These are phyloP conservation scores for Cryomyces antarcticus DNA, from an alignment of 495 filamentous ascomycete genomes.

Conservation along the genomic window DNA sequence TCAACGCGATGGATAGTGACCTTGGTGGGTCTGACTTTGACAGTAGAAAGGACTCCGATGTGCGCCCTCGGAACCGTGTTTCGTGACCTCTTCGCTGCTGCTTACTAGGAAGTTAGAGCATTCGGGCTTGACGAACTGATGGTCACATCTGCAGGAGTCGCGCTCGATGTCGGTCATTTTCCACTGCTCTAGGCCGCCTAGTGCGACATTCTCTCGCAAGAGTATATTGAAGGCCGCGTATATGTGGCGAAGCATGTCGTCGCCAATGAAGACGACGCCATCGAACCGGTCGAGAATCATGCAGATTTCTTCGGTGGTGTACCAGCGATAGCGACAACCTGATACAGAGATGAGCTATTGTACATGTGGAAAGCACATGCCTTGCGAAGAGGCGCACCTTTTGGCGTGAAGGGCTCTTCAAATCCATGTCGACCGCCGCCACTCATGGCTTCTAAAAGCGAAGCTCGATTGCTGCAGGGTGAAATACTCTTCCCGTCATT, in stretches of 20 bases:
- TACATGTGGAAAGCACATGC: not conserved
- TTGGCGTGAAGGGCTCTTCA: slow-evolving; percentile 23
- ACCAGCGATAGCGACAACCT: slow-evolving; percentile 30
- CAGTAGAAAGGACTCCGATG: slow-evolving; percentile 10
- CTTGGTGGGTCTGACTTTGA: not conserved
- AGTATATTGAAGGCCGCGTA: slow-evolving; percentile 31
- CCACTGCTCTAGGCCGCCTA: slow-evolving; percentile 25
- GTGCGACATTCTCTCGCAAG: slow-evolving; percentile 23
- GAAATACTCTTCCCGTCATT: no score
- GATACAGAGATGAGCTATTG: not conserved
- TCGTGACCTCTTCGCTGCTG: slow-evolving; percentile 16
- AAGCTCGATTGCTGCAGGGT: slow-evolving; percentile 20
- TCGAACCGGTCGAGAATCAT: slow-evolving; percentile 30
- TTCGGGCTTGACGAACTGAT: slow-evolving; percentile 20
- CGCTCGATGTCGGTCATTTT: slow-evolving; percentile 17
- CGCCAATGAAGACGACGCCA: slow-evolving; percentile 35
- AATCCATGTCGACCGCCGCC: slow-evolving; percentile 27
- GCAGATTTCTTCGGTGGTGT: slow-evolving; percentile 24
- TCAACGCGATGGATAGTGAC: not conserved
- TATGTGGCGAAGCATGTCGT: slow-evolving; percentile 22
- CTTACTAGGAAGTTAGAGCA: slow-evolving; percentile 19
- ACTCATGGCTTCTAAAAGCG: slow-evolving; percentile 25
- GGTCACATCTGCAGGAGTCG: slow-evolving; percentile 21
- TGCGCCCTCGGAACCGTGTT: slow-evolving; percentile 3
- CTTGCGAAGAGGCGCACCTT: slow-evolving; percentile 11